Evolutionary conservation across 176 grass and related monocot species (phyloP).

Genomic region (Carex littledalei): DNA sequence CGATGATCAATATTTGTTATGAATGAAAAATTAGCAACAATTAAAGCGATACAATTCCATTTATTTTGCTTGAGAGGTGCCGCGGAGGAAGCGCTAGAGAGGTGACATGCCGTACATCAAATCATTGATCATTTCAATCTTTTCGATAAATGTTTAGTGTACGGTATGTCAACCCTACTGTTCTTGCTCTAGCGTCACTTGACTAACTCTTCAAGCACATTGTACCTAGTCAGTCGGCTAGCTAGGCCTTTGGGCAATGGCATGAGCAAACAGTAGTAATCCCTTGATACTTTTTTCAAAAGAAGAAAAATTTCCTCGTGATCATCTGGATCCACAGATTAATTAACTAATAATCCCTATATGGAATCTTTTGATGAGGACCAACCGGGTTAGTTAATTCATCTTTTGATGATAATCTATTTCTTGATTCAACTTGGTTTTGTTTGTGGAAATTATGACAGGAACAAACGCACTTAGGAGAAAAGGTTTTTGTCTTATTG

Average conservation of each 20-base stretch:
- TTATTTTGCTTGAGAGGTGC: not conserved
- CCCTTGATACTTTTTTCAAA: too few relatives aligned
- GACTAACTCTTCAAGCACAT: too few relatives aligned
- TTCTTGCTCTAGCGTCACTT: not conserved
- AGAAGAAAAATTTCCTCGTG: too few relatives aligned
- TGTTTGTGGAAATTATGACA: not conserved
- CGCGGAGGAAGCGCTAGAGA: not conserved
- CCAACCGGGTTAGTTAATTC: not conserved
- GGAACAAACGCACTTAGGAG: not conserved
- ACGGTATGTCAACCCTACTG: not conserved
- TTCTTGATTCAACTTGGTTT: not conserved
- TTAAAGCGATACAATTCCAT: too few relatives aligned
- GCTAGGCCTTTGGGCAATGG: too few relatives aligned
- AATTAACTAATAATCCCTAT: too few relatives aligned
- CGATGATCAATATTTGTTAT: too few relatives aligned
- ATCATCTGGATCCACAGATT: too few relatives aligned
- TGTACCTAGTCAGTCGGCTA: too few relatives aligned
- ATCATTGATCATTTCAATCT: too few relatives aligned
- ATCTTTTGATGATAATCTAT: not conserved
- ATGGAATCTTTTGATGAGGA: not conserved
- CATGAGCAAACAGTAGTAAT: too few relatives aligned
- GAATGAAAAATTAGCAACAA: too few relatives aligned
- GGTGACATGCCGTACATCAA: not conserved
- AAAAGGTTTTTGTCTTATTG: not conserved
- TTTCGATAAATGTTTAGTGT: not conserved